Conservation (phyloP, 2,329 filamentous ascomycete species). For the Exophiala xenobiotica region DNA sequence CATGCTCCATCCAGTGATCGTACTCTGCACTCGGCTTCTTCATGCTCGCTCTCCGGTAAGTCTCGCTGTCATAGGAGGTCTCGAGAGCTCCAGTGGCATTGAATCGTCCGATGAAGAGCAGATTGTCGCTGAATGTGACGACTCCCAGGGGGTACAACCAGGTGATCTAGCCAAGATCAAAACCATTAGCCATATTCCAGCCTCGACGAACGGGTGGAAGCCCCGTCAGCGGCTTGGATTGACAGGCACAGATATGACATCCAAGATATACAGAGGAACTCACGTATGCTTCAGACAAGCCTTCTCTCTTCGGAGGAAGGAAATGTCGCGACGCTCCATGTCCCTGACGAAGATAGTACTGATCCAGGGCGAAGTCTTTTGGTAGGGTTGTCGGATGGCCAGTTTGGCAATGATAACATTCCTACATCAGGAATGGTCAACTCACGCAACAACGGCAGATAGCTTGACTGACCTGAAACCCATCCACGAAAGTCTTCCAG, state of each 20-base stretch:
- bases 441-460: background rate
- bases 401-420: conserved; percentile 26
- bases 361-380: conserved; percentile 24
- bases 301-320: conserved; percentile 24
- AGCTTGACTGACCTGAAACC: conserved; percentile 17
- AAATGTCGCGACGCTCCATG: conserved; percentile 25
- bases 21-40: conserved; percentile 23
- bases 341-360: conserved; percentile 26
- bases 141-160: conserved; percentile 25
- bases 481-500: conserved; percentile 51
- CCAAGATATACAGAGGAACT: background rate
- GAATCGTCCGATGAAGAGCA: conserved; percentile 28
- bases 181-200: no score
- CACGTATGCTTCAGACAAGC: conserved; percentile 24
- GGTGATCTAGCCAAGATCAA: no score
- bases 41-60: conserved; percentile 24
- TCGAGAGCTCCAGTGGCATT: conserved; percentile 22
- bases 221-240: no score
- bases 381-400: conserved; percentile 26
- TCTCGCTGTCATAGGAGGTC: conserved; percentile 27
- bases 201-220: no score
- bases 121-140: conserved; percentile 26
- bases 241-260: no score
- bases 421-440: conserved; percentile 12
- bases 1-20: conserved; percentile 26